phyloP scores from a whole-genome alignment of 768 basidiomycete species.

The Tremella mesenterica region DNA sequence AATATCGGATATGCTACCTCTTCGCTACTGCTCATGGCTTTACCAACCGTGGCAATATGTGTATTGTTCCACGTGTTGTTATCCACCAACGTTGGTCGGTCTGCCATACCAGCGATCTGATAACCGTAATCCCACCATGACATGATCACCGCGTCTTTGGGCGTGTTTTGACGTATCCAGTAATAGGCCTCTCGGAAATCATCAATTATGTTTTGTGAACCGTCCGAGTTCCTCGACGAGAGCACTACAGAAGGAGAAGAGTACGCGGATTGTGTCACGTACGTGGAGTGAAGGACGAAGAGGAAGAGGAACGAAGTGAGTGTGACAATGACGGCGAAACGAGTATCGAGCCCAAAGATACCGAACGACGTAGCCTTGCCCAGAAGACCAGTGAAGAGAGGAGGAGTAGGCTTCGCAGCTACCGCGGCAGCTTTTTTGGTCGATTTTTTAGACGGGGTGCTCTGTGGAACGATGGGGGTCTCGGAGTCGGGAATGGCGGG shows the following conservation, averaged over 20 bases:
- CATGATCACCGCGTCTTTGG: conserved; percentile 86
- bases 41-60: conserved; percentile 97
- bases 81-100: conserved; percentile 89
- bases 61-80: conserved; percentile 99
- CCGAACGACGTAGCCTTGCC: conserved; percentile 47
- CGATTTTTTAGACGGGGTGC: conserved; percentile 51
- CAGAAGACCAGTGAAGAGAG: conserved; percentile 42
- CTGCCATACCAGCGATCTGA: conserved; percentile 98
- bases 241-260: conserved; percentile 96
- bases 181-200: conserved; percentile 99
- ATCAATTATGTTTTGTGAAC: conserved; percentile 88
- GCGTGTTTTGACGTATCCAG: conserved; percentile 93
- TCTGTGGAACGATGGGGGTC: conserved; percentile 19
- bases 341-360: conserved; percentile 76
- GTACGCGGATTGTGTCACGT: conserved; percentile 88
- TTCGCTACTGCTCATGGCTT: conserved; percentile 90
- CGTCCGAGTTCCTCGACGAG: conserved; percentile 67
- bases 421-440: conserved; percentile 52
- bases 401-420: conserved; percentile 44
- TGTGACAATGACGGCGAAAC: conserved; percentile 65
- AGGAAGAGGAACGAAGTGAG: conserved; percentile 68
- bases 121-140: conserved; percentile 99
- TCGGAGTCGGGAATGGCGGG: conserved; percentile 58
- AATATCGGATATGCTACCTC: conserved; percentile 96
- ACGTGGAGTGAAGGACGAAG: conserved; percentile 95